Percentiles rank a stretch among this genome's conserved stretches.
These are phyloP conservation scores for Curvularia lunata DNA, from an alignment of 2,329 filamentous ascomycete genomes.

Conservation along the genomic window DNA sequence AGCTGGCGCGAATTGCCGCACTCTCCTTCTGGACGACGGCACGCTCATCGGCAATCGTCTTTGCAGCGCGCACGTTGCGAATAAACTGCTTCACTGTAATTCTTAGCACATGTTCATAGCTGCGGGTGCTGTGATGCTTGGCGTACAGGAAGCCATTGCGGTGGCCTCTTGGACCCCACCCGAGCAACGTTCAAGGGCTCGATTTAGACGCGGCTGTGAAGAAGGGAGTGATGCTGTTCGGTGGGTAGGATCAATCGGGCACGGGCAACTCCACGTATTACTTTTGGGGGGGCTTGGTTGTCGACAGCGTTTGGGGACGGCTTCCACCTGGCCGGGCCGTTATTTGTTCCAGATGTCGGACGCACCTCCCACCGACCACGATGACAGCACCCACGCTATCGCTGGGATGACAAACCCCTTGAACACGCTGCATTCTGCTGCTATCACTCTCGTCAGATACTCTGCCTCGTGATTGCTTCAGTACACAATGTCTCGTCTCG, in stretches of 20 bases:
- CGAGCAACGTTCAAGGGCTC: constrained; percentile 35
- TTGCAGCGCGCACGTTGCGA: constrained; percentile 96
- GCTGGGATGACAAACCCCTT: constrained; percentile 18
- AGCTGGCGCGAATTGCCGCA: constrained; percentile 94
- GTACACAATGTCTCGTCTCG: not conserved
- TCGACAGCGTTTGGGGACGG: constrained; percentile 28
- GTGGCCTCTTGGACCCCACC: constrained; percentile 59
- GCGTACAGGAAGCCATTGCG: constrained; percentile 64
- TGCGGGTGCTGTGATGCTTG: constrained; percentile 31
- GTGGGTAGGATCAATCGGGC: constrained; percentile 3
- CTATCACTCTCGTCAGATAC: not conserved
- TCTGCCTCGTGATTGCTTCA: not conserved
- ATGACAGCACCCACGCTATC: constrained; percentile 11
- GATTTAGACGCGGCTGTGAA: constrained; percentile 16
- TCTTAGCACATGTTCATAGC: constrained; percentile 38
- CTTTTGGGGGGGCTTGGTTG: constrained; percentile 20
- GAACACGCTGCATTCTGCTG: not conserved
- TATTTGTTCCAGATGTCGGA: constrained; percentile 26
- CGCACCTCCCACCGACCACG: constrained; percentile 19
- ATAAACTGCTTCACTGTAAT: constrained; percentile 96
- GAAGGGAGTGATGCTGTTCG: constrained; percentile 1
- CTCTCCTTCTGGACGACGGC: constrained; percentile 99
- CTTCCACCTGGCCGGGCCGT: constrained; percentile 30
- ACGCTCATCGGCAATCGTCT: constrained; percentile 98
- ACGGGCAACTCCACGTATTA: constrained; percentile 12